Evolutionary conservation across 176 grass and related monocot genomes (phyloP).

Genomic region (Raddia distichophylla): DNA sequence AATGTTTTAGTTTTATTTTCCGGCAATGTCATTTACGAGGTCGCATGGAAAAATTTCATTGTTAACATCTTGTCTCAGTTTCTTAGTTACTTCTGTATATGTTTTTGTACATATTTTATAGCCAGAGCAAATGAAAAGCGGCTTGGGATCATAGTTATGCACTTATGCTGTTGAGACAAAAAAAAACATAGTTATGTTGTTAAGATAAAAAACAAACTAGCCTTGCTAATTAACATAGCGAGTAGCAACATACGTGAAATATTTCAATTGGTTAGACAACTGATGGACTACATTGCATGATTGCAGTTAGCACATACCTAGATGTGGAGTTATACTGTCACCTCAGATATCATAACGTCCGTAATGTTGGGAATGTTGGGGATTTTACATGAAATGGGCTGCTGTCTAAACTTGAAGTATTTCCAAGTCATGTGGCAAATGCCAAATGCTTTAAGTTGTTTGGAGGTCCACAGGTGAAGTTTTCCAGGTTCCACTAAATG

Average conservation of each 20-base stretch:
- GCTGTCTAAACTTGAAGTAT: background rate
- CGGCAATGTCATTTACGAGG: background rate
- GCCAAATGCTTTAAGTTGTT: background rate
- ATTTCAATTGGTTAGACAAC: background rate
- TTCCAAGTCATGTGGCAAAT: background rate
- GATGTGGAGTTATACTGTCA: background rate
- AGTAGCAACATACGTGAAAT: background rate
- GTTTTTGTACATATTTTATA: background rate
- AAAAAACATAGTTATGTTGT: background rate
- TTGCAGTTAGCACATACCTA: background rate
- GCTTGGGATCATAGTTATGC: background rate
- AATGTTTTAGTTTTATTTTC: background rate
- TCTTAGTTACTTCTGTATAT: background rate
- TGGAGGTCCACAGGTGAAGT: background rate
- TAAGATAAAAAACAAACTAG: background rate
- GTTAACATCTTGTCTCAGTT: background rate
- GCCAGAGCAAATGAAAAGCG: conserved; percentile 3
- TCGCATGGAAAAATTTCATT: background rate
- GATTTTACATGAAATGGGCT: background rate
- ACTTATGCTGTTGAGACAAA: background rate
- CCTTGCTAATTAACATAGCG: background rate
- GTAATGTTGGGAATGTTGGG: background rate
- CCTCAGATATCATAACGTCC: background rate
- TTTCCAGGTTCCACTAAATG: background rate
- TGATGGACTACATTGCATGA: background rate